These are phyloP conservation scores for Ophiostoma himal-ulmi DNA, from an alignment of 2,329 filamentous ascomycete genomes.

Conservation along the genomic window DNA sequence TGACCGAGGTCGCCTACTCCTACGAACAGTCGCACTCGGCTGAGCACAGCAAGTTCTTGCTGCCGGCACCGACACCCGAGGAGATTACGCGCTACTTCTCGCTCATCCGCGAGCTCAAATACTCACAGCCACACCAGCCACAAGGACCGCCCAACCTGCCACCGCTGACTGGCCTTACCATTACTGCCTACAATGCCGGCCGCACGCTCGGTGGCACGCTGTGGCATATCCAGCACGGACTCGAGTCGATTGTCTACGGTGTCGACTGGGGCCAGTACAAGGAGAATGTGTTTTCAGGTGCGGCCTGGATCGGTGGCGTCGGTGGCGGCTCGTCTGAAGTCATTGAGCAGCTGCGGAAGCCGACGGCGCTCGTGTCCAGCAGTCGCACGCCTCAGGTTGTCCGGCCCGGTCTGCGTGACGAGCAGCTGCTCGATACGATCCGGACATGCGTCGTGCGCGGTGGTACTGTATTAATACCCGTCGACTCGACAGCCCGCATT, in stretches of 20 bases:
- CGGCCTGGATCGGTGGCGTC: constrained; percentile 80
- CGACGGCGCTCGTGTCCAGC: constrained; percentile 89
- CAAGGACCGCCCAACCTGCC: constrained; percentile 81
- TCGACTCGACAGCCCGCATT: constrained; percentile 91
- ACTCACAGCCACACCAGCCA: constrained; percentile 92
- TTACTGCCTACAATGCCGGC: constrained; percentile 94
- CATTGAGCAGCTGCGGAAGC: constrained; percentile 86
- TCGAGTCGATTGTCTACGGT: constrained; percentile 95
- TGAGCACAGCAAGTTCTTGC: constrained; percentile 49
- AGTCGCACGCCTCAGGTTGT: constrained; percentile 65
- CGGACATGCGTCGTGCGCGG: constrained; percentile 71
- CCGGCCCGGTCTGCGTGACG: constrained; percentile 77
- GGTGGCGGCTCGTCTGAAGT: constrained; percentile 72
- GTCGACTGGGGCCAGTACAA: constrained; percentile 98
- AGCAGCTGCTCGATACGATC: constrained; percentile 76
- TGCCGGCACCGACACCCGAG: constrained; percentile 68
- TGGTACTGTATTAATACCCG: constrained; percentile 87
- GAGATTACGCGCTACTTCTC: constrained; percentile 93
- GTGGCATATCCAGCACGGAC: constrained; percentile 95
- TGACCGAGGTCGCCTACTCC: constrained; percentile 59
- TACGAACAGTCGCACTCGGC: constrained; percentile 46
- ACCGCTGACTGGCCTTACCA: constrained; percentile 80
- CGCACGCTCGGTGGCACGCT: constrained; percentile 95
- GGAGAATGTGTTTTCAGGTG: constrained; percentile 89
- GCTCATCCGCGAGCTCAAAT: constrained; percentile 85